A percentile compares a stretch with the other conserved stretches of the same genome.
Conservation (phyloP, 2,329 filamentous ascomycete genomes). For the Aureobasidium namibiae region DNA sequence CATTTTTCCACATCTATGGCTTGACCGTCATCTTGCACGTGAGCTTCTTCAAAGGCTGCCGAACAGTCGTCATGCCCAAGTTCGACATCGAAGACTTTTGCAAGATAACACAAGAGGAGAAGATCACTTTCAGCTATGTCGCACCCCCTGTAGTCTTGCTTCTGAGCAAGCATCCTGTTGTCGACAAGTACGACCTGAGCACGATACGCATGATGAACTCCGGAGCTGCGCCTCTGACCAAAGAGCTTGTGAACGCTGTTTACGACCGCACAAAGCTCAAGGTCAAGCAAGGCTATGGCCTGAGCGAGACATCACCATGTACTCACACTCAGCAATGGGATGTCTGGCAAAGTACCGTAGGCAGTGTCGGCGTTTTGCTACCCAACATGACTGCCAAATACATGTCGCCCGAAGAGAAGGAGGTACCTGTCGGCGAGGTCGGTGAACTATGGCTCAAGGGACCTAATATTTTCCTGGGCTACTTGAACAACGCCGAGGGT, state of each 20-base stretch:
- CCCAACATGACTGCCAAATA: conserved; percentile 77
- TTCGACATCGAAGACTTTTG: conserved; percentile 81
- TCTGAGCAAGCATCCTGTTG: conserved; percentile 68
- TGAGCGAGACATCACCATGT: conserved; percentile 77
- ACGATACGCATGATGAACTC: conserved; percentile 77
- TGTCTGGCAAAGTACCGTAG: conserved; percentile 68
- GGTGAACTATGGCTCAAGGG: conserved; percentile 62
- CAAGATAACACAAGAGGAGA: conserved; percentile 62
- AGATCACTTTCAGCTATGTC: conserved; percentile 70
- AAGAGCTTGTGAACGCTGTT: conserved; percentile 68
- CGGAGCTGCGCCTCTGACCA: conserved; percentile 76
- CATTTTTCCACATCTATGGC: conserved; percentile 87
- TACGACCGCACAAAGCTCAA: conserved; percentile 66
- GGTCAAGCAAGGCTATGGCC: conserved; percentile 87
- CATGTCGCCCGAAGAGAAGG: conserved; percentile 53
- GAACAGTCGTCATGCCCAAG: conserved; percentile 63
- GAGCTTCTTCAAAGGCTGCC: conserved; percentile 56
- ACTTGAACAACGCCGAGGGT: conserved; percentile 63
- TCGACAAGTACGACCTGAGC: conserved; percentile 73
- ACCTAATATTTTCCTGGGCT: conserved; percentile 73
- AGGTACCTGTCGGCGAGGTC: conserved; percentile 53
- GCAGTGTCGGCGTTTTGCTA: conserved; percentile 67
- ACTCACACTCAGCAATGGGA: conserved; percentile 63
- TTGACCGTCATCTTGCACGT: conserved; percentile 66
- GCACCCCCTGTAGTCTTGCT: conserved; percentile 77